Evolutionary conservation across 805 yeast genomes (phyloP).

Genomic region (Metschnikowia santaceciliae): DNA sequence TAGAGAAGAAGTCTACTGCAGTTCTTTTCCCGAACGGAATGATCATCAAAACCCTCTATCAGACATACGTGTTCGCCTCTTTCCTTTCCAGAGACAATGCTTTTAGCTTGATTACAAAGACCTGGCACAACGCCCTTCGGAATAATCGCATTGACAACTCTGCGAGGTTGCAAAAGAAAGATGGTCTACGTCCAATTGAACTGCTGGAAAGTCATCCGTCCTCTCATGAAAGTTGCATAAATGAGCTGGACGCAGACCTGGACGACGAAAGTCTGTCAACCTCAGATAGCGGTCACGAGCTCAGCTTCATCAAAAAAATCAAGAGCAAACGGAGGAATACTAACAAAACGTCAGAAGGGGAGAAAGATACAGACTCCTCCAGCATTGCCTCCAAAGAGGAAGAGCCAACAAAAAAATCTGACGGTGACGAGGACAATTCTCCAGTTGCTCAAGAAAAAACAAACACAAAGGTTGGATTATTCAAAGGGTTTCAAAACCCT

Average conservation of each 20-base stretch:
- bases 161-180: conserved; percentile 4
- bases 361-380: background rate
- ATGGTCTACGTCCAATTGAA: background rate
- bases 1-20: conserved; percentile 63
- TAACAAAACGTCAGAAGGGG: background rate
- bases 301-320: conserved; percentile 12
- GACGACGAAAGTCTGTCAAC: conserved; percentile 11
- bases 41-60: conserved; percentile 58
- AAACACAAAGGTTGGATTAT: background rate
- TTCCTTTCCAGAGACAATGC: conserved; percentile 58
- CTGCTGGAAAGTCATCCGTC: conserved; percentile 1
- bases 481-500: conserved; percentile 29
- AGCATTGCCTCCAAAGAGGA: background rate
- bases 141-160: conserved; percentile 11
- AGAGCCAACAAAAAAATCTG: background rate
- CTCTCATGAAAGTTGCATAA: conserved; percentile 9
- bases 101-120: conserved; percentile 48
- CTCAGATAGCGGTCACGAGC: conserved; percentile 19
- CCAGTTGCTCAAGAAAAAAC: background rate
- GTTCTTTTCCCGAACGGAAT: conserved; percentile 70
- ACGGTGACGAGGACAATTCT: background rate
- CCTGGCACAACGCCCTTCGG: conserved; percentile 51
- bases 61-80: conserved; percentile 60
- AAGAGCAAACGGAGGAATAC: conserved; percentile 5
- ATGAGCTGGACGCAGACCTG: conserved; percentile 20